These are phyloP conservation scores for Geranium brycei DNA, from an alignment of 345 rosid species.

Conservation along the genomic window DNA sequence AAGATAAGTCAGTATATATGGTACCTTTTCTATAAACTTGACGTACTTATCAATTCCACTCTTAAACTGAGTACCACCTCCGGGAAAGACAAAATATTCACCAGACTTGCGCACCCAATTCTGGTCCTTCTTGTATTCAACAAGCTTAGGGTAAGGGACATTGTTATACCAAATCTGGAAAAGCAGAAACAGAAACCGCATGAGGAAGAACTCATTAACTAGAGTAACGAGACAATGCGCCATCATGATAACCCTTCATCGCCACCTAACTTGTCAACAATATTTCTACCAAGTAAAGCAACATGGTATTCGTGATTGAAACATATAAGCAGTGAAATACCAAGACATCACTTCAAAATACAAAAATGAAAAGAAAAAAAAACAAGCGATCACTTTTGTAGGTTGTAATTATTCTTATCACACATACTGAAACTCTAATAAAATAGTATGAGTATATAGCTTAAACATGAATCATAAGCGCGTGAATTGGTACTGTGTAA, in stretches of 20 bases:
- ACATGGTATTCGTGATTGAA: too few relatives aligned
- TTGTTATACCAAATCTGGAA: slow-evolving; percentile 66
- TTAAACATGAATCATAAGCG: neutral
- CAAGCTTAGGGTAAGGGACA: slow-evolving; percentile 91
- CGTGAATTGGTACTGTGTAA: neutral
- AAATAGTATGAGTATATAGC: neutral
- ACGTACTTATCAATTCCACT: slow-evolving; percentile 59
- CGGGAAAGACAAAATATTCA: slow-evolving; percentile 64
- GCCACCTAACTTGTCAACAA: too few relatives aligned
- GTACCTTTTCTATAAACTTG: slow-evolving; percentile 52
- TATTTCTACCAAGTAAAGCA: neutral
- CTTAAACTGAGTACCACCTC: slow-evolving; percentile 94
- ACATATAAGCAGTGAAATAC: too few relatives aligned
- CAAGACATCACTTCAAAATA: too few relatives aligned
- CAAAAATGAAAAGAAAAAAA: too few relatives aligned
- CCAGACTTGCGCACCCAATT: slow-evolving; percentile 72
- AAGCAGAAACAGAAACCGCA: slow-evolving; percentile 2
- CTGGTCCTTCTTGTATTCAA: slow-evolving; percentile 90
- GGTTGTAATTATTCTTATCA: too few relatives aligned
- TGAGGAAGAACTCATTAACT: neutral
- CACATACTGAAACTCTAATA: neutral
- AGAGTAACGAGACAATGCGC: neutral
- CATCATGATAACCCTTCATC: neutral
- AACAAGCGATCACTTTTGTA: too few relatives aligned
- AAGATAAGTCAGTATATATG: neutral